phyloP scores from a whole-genome alignment of 108 stramenopile genomes.

The Skeletonema menzelii region DNA sequence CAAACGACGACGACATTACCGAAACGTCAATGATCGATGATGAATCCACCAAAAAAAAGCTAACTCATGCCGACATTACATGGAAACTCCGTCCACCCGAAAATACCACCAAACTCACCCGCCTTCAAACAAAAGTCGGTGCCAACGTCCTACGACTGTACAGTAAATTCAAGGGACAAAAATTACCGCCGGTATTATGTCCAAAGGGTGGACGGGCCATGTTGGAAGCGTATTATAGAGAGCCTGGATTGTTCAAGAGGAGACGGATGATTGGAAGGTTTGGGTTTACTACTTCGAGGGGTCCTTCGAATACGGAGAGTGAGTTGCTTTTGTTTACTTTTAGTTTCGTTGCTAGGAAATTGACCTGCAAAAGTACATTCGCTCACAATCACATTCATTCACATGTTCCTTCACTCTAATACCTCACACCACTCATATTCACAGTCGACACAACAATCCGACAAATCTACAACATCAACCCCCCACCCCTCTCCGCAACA shows the following conservation, averaged over 20 bases:
- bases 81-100: slow-evolving; percentile 72
- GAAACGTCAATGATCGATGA: neutral
- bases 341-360: too few species aligned
- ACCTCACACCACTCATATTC: neutral
- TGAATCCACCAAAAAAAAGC: slow-evolving; percentile 1
- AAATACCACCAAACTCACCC: slow-evolving; percentile 37
- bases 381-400: neutral
- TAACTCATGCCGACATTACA: slow-evolving; percentile 60
- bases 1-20: neutral
- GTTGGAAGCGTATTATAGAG: slow-evolving; percentile 61
- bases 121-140: slow-evolving; percentile 49
- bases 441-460: slow-evolving; percentile 70
- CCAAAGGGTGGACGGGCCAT: slow-evolving; percentile 65
- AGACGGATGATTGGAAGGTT: slow-evolving; percentile 69
- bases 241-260: slow-evolving; percentile 12
- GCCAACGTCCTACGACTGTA: slow-evolving; percentile 59
- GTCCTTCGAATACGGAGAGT: slow-evolving; percentile 57
- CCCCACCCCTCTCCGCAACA: slow-evolving; percentile 30
- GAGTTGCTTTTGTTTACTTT: slow-evolving; percentile 9
- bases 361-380: too few species aligned
- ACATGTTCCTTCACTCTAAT: neutral
- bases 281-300: slow-evolving; percentile 71
- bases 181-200: slow-evolving; percentile 58
- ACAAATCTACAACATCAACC: slow-evolving; percentile 53
- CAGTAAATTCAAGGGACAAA: slow-evolving; percentile 39